Percentiles rank a stretch among this genome's conserved stretches.
Evolutionary conservation across 1,284 basidiomycete genomes (phyloP).

Genomic region (Microbotryomycetes sp.): DNA sequence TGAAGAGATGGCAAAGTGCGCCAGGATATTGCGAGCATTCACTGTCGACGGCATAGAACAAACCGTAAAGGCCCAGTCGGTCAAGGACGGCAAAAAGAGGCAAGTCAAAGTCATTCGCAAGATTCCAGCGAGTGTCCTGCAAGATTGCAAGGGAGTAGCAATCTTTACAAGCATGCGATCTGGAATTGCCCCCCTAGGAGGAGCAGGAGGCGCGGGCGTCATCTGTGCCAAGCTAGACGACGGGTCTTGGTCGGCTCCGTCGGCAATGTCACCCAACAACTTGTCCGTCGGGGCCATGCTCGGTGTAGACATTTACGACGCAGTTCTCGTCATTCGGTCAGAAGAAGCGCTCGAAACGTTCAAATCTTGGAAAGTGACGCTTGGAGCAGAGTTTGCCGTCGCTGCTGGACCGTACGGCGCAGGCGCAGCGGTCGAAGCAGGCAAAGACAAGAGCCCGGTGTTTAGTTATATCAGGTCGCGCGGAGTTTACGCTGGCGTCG

Average conservation of each 20-base stretch:
- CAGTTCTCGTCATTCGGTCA: slow-evolving; percentile 42
- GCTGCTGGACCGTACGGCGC: slow-evolving; percentile 49
- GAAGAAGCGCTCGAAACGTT: slow-evolving; percentile 48
- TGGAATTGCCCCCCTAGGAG: slow-evolving; percentile 49
- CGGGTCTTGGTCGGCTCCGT: slow-evolving; percentile 49
- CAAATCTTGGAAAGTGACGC: slow-evolving; percentile 43
- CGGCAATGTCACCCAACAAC: slow-evolving; percentile 48
- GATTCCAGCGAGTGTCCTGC: slow-evolving; percentile 48
- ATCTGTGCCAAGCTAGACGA: slow-evolving; percentile 44
- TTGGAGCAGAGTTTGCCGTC: slow-evolving; percentile 48
- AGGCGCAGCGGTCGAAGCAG: slow-evolving; percentile 46
- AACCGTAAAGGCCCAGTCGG: slow-evolving; percentile 30
- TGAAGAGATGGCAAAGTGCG: slow-evolving; percentile 48
- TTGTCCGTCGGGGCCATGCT: slow-evolving; percentile 44
- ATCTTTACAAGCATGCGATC: slow-evolving; percentile 48
- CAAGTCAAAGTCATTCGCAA: slow-evolving; percentile 46
- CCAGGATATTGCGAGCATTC: slow-evolving; percentile 46
- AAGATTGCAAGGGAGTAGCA: slow-evolving; percentile 41
- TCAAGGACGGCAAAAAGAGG: slow-evolving; percentile 37
- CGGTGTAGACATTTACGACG: slow-evolving; percentile 47
- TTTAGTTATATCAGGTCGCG: slow-evolving; percentile 40
- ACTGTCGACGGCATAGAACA: slow-evolving; percentile 39
- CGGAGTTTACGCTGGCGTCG: slow-evolving; percentile 47
- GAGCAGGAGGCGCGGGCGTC: slow-evolving; percentile 48
- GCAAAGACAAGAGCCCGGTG: slow-evolving; percentile 44